Conservation (phyloP, 495 filamentous ascomycete species). For the Apiosordaria backusii region DNA sequence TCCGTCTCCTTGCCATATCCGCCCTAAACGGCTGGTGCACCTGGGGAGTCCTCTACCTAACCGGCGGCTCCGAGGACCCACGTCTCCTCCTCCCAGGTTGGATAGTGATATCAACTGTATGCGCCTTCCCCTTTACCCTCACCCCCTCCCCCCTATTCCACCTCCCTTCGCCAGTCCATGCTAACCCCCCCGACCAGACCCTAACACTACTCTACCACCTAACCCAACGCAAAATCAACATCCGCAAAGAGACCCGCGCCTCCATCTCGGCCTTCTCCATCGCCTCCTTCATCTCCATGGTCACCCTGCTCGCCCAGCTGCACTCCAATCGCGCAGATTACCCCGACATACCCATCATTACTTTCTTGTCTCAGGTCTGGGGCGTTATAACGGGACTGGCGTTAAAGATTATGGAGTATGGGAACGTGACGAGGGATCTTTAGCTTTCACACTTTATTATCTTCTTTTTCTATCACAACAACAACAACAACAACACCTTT, state of each 20-base stretch:
- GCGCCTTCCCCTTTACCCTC: conserved; percentile 19
- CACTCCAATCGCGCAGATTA: conserved; percentile 64
- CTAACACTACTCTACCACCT: conserved; percentile 76
- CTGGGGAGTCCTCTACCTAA: conserved; percentile 73
- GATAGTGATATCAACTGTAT: conserved; percentile 77
- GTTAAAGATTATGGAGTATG: conserved; percentile 30
- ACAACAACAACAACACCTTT: too few relatives aligned
- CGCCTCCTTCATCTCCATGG: conserved; percentile 72
- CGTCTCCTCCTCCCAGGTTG: conserved; percentile 78
- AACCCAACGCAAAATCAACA: conserved; percentile 75
- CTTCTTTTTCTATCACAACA: not conserved
- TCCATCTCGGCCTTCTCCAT: conserved; percentile 74
- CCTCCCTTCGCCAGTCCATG: conserved; percentile 8
- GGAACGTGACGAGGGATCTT: conserved; percentile 25
- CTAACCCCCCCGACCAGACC: conserved; percentile 44
- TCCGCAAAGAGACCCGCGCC: conserved; percentile 74
- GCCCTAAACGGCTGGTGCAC: conserved; percentile 77
- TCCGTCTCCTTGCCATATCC: conserved; percentile 77
- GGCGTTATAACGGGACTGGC: conserved; percentile 28
- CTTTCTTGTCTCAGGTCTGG: conserved; percentile 49
- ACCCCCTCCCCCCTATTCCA: not conserved
- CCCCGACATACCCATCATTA: conserved; percentile 58
- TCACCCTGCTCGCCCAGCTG: conserved; percentile 62
- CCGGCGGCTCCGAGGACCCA: conserved; percentile 69
- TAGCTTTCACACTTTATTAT: conserved; percentile 11